Evolutionary conservation across 495 filamentous ascomycete species (phyloP).

Genomic region (Aspergillus conjunctus): DNA sequence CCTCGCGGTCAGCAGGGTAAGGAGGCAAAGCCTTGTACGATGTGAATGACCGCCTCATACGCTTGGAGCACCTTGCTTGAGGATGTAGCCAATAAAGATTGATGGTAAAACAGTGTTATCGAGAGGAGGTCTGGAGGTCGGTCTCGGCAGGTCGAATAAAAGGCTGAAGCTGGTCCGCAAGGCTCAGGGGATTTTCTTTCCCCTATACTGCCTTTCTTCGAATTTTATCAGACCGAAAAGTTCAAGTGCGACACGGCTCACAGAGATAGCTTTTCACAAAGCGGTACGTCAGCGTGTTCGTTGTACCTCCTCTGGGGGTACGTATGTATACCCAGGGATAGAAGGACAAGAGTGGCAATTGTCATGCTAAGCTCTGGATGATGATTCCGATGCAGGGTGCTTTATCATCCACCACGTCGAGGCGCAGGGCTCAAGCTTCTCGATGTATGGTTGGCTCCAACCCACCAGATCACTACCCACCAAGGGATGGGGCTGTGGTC

Average conservation of each 20-base stretch:
- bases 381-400: not conserved
- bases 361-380: not conserved
- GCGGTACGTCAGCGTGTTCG: not conserved
- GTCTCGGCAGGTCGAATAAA: not conserved
- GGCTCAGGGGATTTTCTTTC: too few relatives aligned
- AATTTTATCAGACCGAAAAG: too few relatives aligned
- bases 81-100: not conserved
- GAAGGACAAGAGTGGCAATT: not conserved
- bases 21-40: not conserved
- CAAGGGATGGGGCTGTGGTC: conserved; percentile 3
- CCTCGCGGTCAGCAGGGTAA: not conserved
- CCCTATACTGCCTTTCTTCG: too few relatives aligned
- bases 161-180: not conserved
- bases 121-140: too few relatives aligned
- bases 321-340: not conserved
- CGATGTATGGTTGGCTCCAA: not conserved
- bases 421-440: conserved; percentile 4
- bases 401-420: not conserved
- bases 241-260: too few relatives aligned
- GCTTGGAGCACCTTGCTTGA: not conserved
- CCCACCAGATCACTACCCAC: not conserved
- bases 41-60: not conserved
- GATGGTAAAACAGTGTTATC: not conserved
- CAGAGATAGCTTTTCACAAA: not conserved
- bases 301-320: not conserved